Base-by-base conservation (phyloP, 140 eudicot species). In the Erigeron philadelphicus region DNA sequence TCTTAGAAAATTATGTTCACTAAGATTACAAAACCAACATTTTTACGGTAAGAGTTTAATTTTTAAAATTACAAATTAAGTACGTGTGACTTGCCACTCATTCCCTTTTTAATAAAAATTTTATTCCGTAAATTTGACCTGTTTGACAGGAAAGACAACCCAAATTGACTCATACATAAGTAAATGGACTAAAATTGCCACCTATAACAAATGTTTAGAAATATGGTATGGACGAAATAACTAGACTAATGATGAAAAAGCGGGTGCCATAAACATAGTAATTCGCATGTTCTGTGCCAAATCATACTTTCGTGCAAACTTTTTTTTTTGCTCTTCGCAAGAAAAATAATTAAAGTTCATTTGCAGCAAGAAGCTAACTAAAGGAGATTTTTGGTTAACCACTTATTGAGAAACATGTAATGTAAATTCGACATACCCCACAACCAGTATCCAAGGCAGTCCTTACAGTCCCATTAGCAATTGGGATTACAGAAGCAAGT, bases 401-500 rank as follows among this genome's bases (percentile, higher is more conserved):
- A 19, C 53, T 45, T 12, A 1, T 72, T 53, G 56, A 25, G 15
- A 78, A 17, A 42, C 0, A 40, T 11, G 60, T 11, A 8, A 61
- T 10, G 72, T 21, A 59, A 58, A 44, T 18, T 23, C 45, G 70
- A 77, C 85, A 55, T 83, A 84, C 88, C 88, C 88, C 88, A 75
- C 88, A 84, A 6, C 88, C 88, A 49, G 88, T 84, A 73, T 84
- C 88, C 76, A 84, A 70, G 7, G 88, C 85, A 45, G 88, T 84
- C 63, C 88, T 78, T 13, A 84, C 85, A 0, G 79, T 71, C 74
- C 88, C 88, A 67, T 81, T 84, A 55, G 55, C 75, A 16, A 84
- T 84, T n/a, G 88, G 88, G 55, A 84, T 80, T 2, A 84, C 83
- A 62, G 83, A 71, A 71, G 88, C 85, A 35, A 84, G 88, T 63